Conservation (phyloP, 768 basidiomycete genomes). For the Lentinula lateritia region DNA sequence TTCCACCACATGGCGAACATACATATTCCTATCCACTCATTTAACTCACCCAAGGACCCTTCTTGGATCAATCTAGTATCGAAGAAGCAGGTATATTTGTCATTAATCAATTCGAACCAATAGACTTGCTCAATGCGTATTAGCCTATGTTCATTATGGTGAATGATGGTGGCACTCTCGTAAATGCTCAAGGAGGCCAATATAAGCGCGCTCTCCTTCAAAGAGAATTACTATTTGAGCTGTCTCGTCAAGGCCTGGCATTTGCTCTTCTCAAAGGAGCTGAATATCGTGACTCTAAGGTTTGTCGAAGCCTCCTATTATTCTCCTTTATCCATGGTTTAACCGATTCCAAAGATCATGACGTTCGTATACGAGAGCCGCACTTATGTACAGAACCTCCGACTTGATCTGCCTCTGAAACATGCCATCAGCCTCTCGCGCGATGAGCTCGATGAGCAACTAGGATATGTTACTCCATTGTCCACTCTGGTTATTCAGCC, state of each 20-base stretch:
- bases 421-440: background rate
- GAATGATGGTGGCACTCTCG: conserved; percentile 41
- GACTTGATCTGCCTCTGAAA: conserved; percentile 9
- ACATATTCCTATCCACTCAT: conserved; percentile 35
- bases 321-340: background rate
- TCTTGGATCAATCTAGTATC: conserved; percentile 42
- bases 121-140: conserved; percentile 3
- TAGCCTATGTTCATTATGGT: conserved; percentile 67
- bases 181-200: conserved; percentile 8
- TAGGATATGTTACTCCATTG: background rate
- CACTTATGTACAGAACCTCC: background rate
- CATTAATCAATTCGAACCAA: background rate
- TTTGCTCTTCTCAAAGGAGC: conserved; percentile 47
- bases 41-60: conserved; percentile 38
- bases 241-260: conserved; percentile 44
- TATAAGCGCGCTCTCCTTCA: conserved; percentile 36
- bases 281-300: conserved; percentile 63
- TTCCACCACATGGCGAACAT: conserved; percentile 35
- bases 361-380: conserved; percentile 47
- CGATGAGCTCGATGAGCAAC: background rate
- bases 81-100: conserved; percentile 30
- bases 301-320: conserved; percentile 13
- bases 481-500: conserved; percentile 33
- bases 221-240: conserved; percentile 41
- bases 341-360: conserved; percentile 35